Conservation (phyloP, 2,329 filamentous ascomycete species). For the Arthrinium phaeospermum region DNA sequence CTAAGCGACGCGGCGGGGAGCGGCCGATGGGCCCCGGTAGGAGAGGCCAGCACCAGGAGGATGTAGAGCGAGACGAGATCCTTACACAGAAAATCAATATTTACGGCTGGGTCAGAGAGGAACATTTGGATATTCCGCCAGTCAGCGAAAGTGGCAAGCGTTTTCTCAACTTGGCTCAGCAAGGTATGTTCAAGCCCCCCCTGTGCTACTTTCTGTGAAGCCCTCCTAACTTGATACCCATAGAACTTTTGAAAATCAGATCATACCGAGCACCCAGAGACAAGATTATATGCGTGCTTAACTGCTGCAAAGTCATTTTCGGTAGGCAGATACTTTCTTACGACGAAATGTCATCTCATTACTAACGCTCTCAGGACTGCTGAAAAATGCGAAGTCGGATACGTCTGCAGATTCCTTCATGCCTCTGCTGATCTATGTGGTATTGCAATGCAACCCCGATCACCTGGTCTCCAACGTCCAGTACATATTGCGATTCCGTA, state of each 20-base stretch:
- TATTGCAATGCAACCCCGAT: constrained; percentile 91
- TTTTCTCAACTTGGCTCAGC: constrained; percentile 87
- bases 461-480: constrained; percentile 97
- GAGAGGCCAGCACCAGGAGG: constrained; percentile 94
- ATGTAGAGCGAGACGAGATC: constrained; percentile 96
- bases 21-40: constrained; percentile 79
- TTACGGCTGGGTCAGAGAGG: constrained; percentile 92
- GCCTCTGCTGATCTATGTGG: constrained; percentile 92
- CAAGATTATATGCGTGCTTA: constrained; percentile 97
- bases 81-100: constrained; percentile 95
- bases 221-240: neutral
- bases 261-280: constrained; percentile 96
- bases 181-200: constrained; percentile 59
- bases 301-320: constrained; percentile 99
- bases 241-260: constrained; percentile 93
- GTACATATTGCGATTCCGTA: constrained; percentile 95
- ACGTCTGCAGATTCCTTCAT: constrained; percentile 97
- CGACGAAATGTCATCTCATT: neutral
- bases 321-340: constrained; percentile 61
- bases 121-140: constrained; percentile 89
- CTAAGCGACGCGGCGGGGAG: constrained; percentile 72
- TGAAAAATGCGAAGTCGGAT: constrained; percentile 91
- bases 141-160: constrained; percentile 85
- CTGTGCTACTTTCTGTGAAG: neutral
- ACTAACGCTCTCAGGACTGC: constrained; percentile 62